Base-by-base conservation (phyloP, 2,329 filamentous ascomycete species). In the Trichothecium roseum region DNA sequence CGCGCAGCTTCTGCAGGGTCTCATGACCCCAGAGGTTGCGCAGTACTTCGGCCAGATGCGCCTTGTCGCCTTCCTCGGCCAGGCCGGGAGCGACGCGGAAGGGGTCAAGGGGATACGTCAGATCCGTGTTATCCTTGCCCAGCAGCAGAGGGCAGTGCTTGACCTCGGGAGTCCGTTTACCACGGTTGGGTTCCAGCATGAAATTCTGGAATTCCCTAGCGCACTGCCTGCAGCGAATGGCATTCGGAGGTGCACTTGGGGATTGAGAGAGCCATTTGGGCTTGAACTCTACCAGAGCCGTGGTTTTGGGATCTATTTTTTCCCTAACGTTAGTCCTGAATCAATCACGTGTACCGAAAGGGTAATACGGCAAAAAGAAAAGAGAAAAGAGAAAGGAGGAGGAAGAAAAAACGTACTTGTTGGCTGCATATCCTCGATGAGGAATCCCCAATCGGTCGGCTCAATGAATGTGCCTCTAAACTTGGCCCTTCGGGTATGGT, bases 181-280 rank as follows among this genome's bases (percentile, higher is more conserved):
- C 48, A 33, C 45, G 45, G 22, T 47, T 49, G 10, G 55, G 48
- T 36, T 58, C 51, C 29, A 45, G 49, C 34, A 59, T 37, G 27
- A 56, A 51, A 37, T 56, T 57, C 34, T 52, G 51, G 33, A 64
- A 50, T 41, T 63, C 56, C 31, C 61, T 62, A 27, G 84, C 84
- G 53, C 84, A 91, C 28, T 81, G 86, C 22, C 84, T 75, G 58
- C 84, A 91, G 34, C 81, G 68, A 34, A 64, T 69, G 28, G 81
- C 72, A 18, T 60, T 56, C 0, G 51, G 18, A 2, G 84, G 84
- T 0, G 84, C 83, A 27, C 74, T 77, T 4, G 79, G 82, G 3
- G 83, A 88, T 53, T 87, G 83, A 8, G 69, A 61, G 18, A 91
- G 70, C 84, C 84, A 91, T 57, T 91, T 91, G 12, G 84, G 84